A percentile compares a stretch with the other conserved stretches of the same genome.
Conservation (phyloP, 1,284 basidiomycete species). For the Fomitopsis pinicola region DNA sequence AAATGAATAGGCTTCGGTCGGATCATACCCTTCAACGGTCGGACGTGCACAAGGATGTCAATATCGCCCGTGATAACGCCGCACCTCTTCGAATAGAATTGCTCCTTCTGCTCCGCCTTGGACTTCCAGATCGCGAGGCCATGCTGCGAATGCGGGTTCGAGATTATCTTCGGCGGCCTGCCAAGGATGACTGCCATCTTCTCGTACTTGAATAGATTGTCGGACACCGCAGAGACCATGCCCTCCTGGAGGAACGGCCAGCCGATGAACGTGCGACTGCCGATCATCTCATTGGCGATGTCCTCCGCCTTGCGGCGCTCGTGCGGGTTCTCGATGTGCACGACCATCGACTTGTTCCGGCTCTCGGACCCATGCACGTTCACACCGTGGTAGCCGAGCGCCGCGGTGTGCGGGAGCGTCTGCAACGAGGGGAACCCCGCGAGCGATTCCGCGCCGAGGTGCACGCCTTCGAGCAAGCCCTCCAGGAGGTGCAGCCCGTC, state of each 20-base stretch:
- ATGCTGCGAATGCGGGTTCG: slow-evolving; percentile 67
- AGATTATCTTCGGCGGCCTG: slow-evolving; percentile 54
- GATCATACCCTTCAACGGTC: slow-evolving; percentile 77
- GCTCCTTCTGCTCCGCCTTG: slow-evolving; percentile 79
- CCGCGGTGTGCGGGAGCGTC: slow-evolving; percentile 79
- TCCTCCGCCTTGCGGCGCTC: slow-evolving; percentile 69
- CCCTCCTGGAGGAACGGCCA: slow-evolving; percentile 98
- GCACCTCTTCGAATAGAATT: slow-evolving; percentile 84
- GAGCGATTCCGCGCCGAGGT: slow-evolving; percentile 81
- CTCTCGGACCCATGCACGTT: slow-evolving; percentile 93
- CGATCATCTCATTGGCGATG: slow-evolving; percentile 74
- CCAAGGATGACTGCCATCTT: slow-evolving; percentile 55
- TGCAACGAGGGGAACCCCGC: slow-evolving; percentile 96
- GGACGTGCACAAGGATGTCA: slow-evolving; percentile 78
- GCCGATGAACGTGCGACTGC: slow-evolving; percentile 74
- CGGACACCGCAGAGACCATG: slow-evolving; percentile 82
- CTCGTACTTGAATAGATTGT: slow-evolving; percentile 87
- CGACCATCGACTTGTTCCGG: slow-evolving; percentile 89
- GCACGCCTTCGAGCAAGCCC: slow-evolving; percentile 87
- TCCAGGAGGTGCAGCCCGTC: slow-evolving; percentile 84
- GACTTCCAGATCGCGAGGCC: slow-evolving; percentile 70
- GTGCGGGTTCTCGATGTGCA: slow-evolving; percentile 77
- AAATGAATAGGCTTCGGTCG: neutral
- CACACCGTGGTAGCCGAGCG: slow-evolving; percentile 83
- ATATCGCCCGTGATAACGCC: slow-evolving; percentile 85